These are phyloP conservation scores for Fusarium abutilonis DNA, from an alignment of 2,329 filamentous ascomycete species.

Conservation along the genomic window DNA sequence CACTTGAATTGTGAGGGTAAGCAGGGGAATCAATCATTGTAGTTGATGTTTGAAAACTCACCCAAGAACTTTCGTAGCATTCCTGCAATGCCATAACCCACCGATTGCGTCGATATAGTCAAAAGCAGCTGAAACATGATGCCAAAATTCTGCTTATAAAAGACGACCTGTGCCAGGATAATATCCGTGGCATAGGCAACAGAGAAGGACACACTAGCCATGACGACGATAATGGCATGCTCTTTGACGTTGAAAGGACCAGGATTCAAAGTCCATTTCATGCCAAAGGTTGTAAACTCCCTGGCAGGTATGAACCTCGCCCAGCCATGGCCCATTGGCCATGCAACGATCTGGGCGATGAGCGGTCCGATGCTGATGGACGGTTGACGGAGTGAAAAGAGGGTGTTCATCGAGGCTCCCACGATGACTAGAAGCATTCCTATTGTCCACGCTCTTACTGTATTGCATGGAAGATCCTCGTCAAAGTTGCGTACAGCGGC, in stretches of 20 bases:
- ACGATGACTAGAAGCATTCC: slow-evolving; percentile 65
- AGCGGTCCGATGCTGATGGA: slow-evolving; percentile 69
- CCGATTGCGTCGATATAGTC: slow-evolving; percentile 73
- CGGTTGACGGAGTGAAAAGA: slow-evolving; percentile 70
- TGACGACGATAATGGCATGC: slow-evolving; percentile 73
- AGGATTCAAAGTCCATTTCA: slow-evolving; percentile 68
- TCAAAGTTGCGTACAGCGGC: slow-evolving; percentile 73
- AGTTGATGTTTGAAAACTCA: slow-evolving; percentile 43
- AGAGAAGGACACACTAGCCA: slow-evolving; percentile 76
- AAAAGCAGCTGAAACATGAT: slow-evolving; percentile 73
- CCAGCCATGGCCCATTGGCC: slow-evolving; percentile 71
- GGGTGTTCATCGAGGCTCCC: slow-evolving; percentile 69
- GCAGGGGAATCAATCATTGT: neutral
- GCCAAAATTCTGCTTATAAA: slow-evolving; percentile 77
- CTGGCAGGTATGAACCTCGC: slow-evolving; percentile 62
- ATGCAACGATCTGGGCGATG: slow-evolving; percentile 71
- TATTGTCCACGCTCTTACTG: slow-evolving; percentile 71
- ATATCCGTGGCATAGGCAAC: slow-evolving; percentile 79
- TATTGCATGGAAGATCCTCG: slow-evolving; percentile 72
- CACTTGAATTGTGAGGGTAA: slow-evolving; percentile 50
- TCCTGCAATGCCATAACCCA: slow-evolving; percentile 75
- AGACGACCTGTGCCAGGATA: slow-evolving; percentile 74
- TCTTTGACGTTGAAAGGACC: slow-evolving; percentile 78
- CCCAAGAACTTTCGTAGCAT: slow-evolving; percentile 72
- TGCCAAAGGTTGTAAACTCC: slow-evolving; percentile 62